Conservation (phyloP, 129 eudicot species). For the Chrysanthemum seticuspe region DNA sequence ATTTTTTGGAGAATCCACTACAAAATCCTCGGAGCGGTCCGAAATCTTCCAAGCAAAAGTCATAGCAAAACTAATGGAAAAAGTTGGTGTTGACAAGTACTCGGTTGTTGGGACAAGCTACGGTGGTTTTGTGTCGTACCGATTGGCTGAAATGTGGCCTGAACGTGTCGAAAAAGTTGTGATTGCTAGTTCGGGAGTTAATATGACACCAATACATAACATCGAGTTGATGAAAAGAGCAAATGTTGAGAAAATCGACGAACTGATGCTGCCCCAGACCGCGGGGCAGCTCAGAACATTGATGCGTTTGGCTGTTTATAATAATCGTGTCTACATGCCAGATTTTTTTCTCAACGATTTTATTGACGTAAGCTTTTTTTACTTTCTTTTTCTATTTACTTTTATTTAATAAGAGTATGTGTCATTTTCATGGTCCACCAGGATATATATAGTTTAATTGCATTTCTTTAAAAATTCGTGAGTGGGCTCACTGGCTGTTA, state of each 20-base stretch:
- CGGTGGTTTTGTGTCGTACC: conserved; percentile 77
- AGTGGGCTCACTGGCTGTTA: too few relatives aligned
- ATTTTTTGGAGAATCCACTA: conserved; percentile 62
- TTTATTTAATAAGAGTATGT: not conserved
- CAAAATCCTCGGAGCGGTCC: conserved; percentile 53
- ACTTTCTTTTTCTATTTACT: not conserved
- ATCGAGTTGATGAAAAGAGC: conserved; percentile 55
- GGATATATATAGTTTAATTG: too few relatives aligned
- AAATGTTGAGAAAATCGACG: conserved; percentile 50
- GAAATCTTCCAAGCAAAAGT: conserved; percentile 65
- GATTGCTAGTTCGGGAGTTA: conserved; percentile 76
- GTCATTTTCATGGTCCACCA: conserved; percentile 15
- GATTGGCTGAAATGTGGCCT: conserved; percentile 69
- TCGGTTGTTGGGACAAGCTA: conserved; percentile 77
- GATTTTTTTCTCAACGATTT: conserved; percentile 68
- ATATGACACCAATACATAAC: conserved; percentile 48
- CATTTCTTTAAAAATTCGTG: too few relatives aligned
- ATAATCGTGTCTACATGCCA: conserved; percentile 49
- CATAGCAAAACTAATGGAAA: conserved; percentile 57
- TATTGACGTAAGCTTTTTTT: conserved; percentile 39
- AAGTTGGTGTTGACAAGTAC: conserved; percentile 50
- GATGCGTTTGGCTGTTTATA: conserved; percentile 37
- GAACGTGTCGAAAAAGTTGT: conserved; percentile 78
- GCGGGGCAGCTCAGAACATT: conserved; percentile 52
- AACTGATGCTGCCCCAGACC: conserved; percentile 61